Conservation (phyloP, 345 rosid genomes). For the Rhodamnia rubescens region DNA sequence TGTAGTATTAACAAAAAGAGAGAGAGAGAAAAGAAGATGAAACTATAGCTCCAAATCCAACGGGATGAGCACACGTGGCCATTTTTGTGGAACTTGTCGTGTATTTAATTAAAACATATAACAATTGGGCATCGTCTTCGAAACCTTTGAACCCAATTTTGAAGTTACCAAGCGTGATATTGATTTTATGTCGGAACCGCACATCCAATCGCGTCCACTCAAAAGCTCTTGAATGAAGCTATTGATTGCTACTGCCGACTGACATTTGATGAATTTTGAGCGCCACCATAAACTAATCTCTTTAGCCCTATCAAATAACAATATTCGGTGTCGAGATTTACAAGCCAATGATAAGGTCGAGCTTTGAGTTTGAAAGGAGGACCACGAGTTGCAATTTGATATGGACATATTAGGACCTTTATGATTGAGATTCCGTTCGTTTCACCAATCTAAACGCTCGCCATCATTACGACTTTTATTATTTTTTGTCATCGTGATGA, state of each 20-base stretch:
- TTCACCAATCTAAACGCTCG: accelerated
- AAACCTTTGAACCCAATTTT: neutral
- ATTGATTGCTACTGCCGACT: neutral
- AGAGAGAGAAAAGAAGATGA: too few species aligned
- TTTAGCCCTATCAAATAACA: neutral
- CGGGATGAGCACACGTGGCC: neutral
- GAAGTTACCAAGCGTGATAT: neutral
- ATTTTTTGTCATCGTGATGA: accelerated
- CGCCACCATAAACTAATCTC: neutral
- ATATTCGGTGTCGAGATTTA: accelerated
- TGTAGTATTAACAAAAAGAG: too few species aligned
- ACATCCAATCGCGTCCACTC: neutral
- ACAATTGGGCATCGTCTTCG: neutral
- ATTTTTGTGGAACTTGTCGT: neutral
- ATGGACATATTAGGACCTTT: neutral
- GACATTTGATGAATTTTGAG: neutral
- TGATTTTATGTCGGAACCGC: neutral
- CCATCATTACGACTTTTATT: neutral
- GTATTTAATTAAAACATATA: neutral
- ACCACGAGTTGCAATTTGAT: accelerated
- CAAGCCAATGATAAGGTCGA: accelerated
- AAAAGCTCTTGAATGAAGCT: neutral
- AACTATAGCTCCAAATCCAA: neutral
- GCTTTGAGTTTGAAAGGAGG: neutral
- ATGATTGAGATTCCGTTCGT: accelerated